Evolutionary conservation across 495 filamentous ascomycete species (phyloP).

Genomic region (Daldinia loculata): DNA sequence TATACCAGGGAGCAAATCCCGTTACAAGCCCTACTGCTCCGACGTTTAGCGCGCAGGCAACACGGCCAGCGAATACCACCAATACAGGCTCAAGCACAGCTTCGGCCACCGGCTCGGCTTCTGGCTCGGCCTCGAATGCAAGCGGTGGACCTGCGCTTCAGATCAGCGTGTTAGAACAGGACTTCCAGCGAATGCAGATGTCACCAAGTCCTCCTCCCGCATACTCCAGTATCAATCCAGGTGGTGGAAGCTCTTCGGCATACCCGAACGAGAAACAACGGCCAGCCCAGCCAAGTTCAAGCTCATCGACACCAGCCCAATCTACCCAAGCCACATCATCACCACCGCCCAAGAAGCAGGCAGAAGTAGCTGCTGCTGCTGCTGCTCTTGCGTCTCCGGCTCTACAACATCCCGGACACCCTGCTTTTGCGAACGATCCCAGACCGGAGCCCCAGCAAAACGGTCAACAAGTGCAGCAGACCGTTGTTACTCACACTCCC

Average conservation of each 20-base stretch:
- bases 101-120: not conserved
- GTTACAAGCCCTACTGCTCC: constrained; percentile 50
- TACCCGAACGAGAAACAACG: constrained; percentile 82
- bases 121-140: not conserved
- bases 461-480: constrained; percentile 57
- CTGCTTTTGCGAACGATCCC: constrained; percentile 87
- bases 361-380: constrained; percentile 45
- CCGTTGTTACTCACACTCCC: constrained; percentile 55
- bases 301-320: constrained; percentile 48
- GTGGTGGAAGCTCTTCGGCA: constrained; percentile 52
- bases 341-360: constrained; percentile 61
- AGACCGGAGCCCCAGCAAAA: constrained; percentile 53
- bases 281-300: constrained; percentile 52
- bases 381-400: constrained; percentile 54
- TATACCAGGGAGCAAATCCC: constrained; percentile 83
- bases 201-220: constrained; percentile 88
- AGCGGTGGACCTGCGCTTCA: constrained; percentile 46
- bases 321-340: constrained; percentile 53
- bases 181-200: constrained; percentile 87
- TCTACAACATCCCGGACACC: constrained; percentile 68
- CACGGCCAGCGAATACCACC: constrained; percentile 44
- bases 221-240: constrained; percentile 79
- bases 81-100: constrained; percentile 27
- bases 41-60: constrained; percentile 44
- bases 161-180: constrained; percentile 79